Evolutionary conservation across 225 moss, liverwort and hornwort species (phyloP).

Genomic region (Climacium dendroides): DNA sequence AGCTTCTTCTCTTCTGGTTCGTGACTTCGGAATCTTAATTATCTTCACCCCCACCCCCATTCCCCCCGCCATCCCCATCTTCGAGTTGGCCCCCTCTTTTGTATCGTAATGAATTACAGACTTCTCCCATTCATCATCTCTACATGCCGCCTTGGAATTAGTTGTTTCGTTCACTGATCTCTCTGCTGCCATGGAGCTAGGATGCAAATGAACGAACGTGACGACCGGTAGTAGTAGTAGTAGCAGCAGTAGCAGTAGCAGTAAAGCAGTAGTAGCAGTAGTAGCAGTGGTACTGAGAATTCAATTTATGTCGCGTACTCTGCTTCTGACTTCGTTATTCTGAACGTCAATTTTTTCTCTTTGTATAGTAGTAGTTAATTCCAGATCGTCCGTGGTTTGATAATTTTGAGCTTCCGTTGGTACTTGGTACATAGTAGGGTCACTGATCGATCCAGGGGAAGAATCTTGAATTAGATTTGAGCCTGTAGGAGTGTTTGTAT

Average conservation of each 20-base stretch:
- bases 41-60: not conserved
- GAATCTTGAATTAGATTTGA: constrained; percentile 1
- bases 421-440: not conserved
- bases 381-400: constrained; percentile 8
- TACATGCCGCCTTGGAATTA: constrained; percentile 8
- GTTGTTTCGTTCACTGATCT: not conserved
- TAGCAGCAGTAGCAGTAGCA: not conserved
- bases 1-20: not conserved
- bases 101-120: constrained; percentile 35
- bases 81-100: constrained; percentile 7
- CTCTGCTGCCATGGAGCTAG: not conserved
- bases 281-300: not conserved
- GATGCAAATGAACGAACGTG: not conserved
- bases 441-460: not conserved
- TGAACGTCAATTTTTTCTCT: not conserved
- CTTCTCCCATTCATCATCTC: constrained; percentile 24
- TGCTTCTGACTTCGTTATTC: not conserved
- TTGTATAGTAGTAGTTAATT: constrained; percentile 17
- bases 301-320: not conserved
- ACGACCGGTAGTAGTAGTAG: not conserved
- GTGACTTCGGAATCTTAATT: not conserved
- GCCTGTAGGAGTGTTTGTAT: not conserved
- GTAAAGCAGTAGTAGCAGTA: not conserved
- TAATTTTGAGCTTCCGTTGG: not conserved
- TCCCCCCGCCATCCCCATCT: not conserved